phyloP scores from a whole-genome alignment of 2,329 filamentous ascomycete species.

The Apiospora saccharicola region DNA sequence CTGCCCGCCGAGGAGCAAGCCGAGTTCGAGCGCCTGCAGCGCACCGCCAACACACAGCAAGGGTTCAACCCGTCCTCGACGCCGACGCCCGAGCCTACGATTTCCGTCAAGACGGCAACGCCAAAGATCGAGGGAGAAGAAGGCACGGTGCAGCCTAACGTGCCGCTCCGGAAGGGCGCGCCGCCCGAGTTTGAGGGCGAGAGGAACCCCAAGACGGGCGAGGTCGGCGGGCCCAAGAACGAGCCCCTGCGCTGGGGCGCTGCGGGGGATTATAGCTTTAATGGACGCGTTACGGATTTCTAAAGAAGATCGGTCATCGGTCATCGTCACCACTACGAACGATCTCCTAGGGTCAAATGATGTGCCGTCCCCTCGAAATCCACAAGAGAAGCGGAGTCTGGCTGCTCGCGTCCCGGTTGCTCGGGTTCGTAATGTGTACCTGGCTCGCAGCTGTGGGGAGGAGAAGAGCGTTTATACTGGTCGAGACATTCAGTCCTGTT shows the following conservation, averaged over 20 bases:
- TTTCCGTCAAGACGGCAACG: slow-evolving; percentile 25
- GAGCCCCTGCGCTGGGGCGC: slow-evolving; percentile 90
- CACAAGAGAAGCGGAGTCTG: background rate
- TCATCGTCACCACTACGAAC: background rate
- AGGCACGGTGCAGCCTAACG: slow-evolving; percentile 25
- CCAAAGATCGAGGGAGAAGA: slow-evolving; percentile 6
- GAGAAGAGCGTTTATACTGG: background rate
- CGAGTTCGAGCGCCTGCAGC: slow-evolving; percentile 77
- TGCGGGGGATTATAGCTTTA: slow-evolving; percentile 85
- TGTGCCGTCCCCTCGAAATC: background rate
- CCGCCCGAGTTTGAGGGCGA: slow-evolving; percentile 94
- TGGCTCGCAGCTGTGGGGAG: background rate
- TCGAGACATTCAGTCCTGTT: background rate
- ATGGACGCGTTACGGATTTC: slow-evolving; percentile 94
- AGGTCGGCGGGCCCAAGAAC: slow-evolving; percentile 96
- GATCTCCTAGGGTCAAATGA: background rate
- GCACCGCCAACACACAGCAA: slow-evolving; percentile 53
- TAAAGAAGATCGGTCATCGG: slow-evolving; percentile 37
- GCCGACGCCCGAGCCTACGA: slow-evolving; percentile 13
- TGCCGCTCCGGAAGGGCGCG: slow-evolving; percentile 67
- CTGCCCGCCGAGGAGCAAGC: slow-evolving; percentile 71
- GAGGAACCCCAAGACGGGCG: slow-evolving; percentile 89
- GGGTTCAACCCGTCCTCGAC: slow-evolving; percentile 38
- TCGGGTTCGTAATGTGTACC: background rate
- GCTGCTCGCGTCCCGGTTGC: background rate